These are phyloP conservation scores for Meredithiella fracta DNA, from an alignment of 2,329 filamentous ascomycete genomes.

Conservation along the genomic window DNA sequence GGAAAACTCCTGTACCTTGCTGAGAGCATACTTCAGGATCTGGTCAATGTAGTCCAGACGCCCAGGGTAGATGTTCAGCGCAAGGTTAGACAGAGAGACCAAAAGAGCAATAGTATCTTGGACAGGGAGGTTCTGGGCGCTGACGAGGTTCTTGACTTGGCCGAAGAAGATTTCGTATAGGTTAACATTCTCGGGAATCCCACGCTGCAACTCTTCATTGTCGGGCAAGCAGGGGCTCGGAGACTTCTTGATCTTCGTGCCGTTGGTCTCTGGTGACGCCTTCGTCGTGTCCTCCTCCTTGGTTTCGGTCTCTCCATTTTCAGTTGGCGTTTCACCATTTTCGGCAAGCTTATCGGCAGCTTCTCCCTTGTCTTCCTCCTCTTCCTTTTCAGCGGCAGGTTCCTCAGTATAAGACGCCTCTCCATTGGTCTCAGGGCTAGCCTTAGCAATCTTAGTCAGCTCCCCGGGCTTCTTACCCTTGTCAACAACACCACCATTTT, in stretches of 20 bases:
- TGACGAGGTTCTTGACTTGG: conserved; percentile 85
- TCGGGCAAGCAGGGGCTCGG: conserved; percentile 27
- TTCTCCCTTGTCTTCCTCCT: conserved; percentile 18
- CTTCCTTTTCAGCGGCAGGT: conserved; percentile 19
- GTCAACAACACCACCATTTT: conserved; percentile 6
- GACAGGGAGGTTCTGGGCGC: conserved; percentile 76
- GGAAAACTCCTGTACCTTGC: conserved; percentile 73
- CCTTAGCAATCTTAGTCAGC: not conserved
- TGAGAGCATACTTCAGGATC: conserved; percentile 71
- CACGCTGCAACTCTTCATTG: conserved; percentile 16
- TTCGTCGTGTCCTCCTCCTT: conserved; percentile 18
- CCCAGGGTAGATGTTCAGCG: conserved; percentile 89
- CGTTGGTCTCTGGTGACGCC: conserved; percentile 15
- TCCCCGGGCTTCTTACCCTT: not conserved
- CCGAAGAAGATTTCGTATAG: conserved; percentile 96
- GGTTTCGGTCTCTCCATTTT: conserved; percentile 15
- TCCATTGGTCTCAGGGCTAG: not conserved
- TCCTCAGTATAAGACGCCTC: not conserved
- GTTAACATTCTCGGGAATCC: conserved; percentile 62
- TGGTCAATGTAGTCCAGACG: conserved; percentile 90
- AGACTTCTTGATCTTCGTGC: conserved; percentile 17
- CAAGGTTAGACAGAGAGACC: conserved; percentile 85
- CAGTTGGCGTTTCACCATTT: not conserved
- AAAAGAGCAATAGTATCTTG: conserved; percentile 88
- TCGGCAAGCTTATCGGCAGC: not conserved